phyloP scores from a whole-genome alignment of 352 stramenopile species.

The Phytopythium oedochilum region DNA sequence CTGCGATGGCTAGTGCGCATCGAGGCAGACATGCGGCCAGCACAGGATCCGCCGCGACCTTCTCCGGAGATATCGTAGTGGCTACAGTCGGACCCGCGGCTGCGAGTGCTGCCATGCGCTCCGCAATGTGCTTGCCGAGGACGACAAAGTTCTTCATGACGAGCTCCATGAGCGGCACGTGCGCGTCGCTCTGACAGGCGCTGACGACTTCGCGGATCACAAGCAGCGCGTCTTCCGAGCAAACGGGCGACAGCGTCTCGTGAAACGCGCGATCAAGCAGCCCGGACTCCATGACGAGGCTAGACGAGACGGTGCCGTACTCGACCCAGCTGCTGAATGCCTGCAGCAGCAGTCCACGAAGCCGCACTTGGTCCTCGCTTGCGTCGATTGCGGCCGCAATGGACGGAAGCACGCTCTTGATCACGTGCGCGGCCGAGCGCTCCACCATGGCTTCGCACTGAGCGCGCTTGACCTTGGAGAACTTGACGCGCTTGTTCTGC shows the following conservation, averaged over 20 bases:
- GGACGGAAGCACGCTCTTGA: constrained; percentile 50
- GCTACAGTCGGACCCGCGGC: background rate
- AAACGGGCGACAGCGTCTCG: constrained; percentile 35
- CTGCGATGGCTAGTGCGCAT: constrained; percentile 52
- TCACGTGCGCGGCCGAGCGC: constrained; percentile 51
- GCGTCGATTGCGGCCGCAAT: constrained; percentile 56
- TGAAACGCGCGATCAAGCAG: constrained; percentile 57
- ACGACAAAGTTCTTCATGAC: constrained; percentile 79
- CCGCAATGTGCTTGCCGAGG: constrained; percentile 51
- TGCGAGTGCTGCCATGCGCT: constrained; percentile 13
- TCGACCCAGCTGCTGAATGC: constrained; percentile 75
- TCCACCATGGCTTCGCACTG: constrained; percentile 68
- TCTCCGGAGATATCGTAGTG: background rate
- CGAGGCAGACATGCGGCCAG: constrained; percentile 41
- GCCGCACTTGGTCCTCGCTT: constrained; percentile 31
- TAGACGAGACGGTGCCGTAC: constrained; percentile 46
- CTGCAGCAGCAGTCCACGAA: constrained; percentile 53
- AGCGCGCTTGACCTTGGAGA: constrained; percentile 55
- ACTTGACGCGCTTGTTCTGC: constrained; percentile 75
- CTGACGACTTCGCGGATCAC: constrained; percentile 69
- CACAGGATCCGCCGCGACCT: constrained; percentile 14
- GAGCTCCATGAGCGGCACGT: constrained; percentile 70
- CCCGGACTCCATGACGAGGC: constrained; percentile 53
- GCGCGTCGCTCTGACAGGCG: constrained; percentile 41
- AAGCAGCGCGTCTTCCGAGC: constrained; percentile 43